A percentile compares a stretch with the other conserved stretches of the same genome.
Conservation (phyloP, 257 asterid species). For the Solanum verrucosum region DNA sequence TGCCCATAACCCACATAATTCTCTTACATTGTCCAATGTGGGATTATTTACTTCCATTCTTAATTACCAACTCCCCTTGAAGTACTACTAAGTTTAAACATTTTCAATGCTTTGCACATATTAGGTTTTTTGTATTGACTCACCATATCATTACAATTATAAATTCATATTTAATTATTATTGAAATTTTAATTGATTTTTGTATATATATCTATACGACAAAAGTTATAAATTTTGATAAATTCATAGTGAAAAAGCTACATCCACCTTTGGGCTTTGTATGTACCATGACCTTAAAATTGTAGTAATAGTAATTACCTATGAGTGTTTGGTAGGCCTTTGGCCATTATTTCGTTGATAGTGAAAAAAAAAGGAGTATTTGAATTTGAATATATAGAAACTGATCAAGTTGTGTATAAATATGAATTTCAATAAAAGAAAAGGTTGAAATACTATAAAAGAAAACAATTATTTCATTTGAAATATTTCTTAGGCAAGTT, state of each 20-base stretch:
- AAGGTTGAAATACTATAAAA: too few relatives aligned
- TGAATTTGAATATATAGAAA: neutral
- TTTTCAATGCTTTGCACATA: too few relatives aligned
- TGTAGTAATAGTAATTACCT: neutral
- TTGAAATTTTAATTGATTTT: too few relatives aligned
- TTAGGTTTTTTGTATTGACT: neutral
- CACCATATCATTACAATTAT: neutral
- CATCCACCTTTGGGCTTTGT: too few relatives aligned
- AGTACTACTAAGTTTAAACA: neutral
- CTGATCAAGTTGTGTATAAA: too few relatives aligned
- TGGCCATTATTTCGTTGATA: neutral
- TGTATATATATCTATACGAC: too few relatives aligned
- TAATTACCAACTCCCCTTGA: neutral
- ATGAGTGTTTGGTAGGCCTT: too few relatives aligned
- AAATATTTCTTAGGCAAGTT: too few relatives aligned
- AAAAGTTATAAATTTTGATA: neutral
- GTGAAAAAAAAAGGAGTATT: neutral
- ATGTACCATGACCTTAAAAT: neutral
- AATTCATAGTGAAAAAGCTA: too few relatives aligned
- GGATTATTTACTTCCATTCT: neutral
- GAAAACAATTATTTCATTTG: too few relatives aligned
- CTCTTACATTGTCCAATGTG: neutral
- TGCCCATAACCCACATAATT: neutral
- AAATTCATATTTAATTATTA: too few relatives aligned
- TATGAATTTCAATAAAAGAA: neutral